Evolutionary conservation across 164 flowering plant genomes (phyloP).

Genomic region (Annona squamosa): DNA sequence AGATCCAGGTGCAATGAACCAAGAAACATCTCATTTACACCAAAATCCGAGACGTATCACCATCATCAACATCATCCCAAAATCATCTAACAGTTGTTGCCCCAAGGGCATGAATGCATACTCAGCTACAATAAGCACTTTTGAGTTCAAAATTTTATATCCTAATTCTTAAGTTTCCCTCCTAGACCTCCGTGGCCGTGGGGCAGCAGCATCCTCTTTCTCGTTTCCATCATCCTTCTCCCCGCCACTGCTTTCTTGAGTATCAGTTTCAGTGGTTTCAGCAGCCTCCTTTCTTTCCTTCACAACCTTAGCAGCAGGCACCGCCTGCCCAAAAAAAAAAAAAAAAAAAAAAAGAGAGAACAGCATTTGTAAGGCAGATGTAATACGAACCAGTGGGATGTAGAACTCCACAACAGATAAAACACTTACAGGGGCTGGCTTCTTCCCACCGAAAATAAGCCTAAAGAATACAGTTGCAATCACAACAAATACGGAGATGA

Average conservation of each 20-base stretch:
- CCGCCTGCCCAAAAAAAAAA: background rate
- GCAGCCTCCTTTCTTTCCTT: conserved; percentile 9
- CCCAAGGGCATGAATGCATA: background rate
- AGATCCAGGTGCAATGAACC: background rate
- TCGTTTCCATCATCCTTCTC: conserved; percentile 38
- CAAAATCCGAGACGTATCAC: background rate
- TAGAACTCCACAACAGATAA: conserved; percentile 4
- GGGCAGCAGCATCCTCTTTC: conserved; percentile 36
- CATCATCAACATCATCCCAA: no score
- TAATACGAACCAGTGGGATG: background rate
- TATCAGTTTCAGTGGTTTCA: conserved; percentile 19
- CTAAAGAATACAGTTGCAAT: conserved; percentile 41
- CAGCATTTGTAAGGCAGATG: background rate
- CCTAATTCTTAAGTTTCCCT: conserved; percentile 31
- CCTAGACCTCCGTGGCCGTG: conserved; percentile 43
- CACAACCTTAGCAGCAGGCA: conserved; percentile 10
- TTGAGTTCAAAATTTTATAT: conserved; percentile 6
- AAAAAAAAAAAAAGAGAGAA: background rate
- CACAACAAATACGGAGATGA: conserved; percentile 46
- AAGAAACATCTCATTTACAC: conserved; percentile 7
- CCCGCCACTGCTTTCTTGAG: conserved; percentile 23
- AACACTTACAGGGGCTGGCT: conserved; percentile 31
- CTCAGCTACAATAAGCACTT: background rate
- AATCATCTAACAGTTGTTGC: background rate
- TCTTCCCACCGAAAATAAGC: conserved; percentile 82